A percentile compares a stretch with the other conserved stretches of the same genome.
Evolutionary conservation across 2,329 filamentous ascomycete species (phyloP).

Genomic region (Botrytis deweyae): DNA sequence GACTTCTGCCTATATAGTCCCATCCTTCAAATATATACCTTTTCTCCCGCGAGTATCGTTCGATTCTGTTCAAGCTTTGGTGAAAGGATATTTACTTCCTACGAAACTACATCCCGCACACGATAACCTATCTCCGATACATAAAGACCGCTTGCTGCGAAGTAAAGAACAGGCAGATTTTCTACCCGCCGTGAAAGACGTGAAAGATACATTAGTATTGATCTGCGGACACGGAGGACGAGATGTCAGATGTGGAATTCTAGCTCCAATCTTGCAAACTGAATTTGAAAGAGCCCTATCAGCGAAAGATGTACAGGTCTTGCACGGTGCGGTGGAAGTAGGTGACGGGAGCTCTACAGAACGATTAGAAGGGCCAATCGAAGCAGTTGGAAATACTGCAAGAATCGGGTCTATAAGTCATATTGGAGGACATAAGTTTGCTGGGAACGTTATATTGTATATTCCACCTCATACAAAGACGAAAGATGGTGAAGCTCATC

Average conservation of each 20-base stretch:
- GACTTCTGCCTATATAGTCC: constrained; percentile 73
- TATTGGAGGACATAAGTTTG: constrained; percentile 82
- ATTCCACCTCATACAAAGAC: constrained; percentile 57
- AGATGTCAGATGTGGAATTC: constrained; percentile 77
- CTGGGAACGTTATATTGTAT: constrained; percentile 81
- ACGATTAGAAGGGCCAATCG: constrained; percentile 46
- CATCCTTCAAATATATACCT: constrained; percentile 78
- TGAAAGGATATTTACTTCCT: constrained; percentile 66
- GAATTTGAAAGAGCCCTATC: constrained; percentile 67
- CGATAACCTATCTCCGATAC: constrained; percentile 55
- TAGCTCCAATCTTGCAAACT: constrained; percentile 69
- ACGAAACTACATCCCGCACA: constrained; percentile 61
- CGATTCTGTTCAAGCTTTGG: constrained; percentile 55
- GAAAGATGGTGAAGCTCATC: constrained; percentile 48
- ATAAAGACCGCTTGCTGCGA: constrained; percentile 52
- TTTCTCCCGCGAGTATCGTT: constrained; percentile 63
- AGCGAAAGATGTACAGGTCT: constrained; percentile 50
- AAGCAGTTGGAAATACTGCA: constrained; percentile 43
- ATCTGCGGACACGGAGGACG: constrained; percentile 85
- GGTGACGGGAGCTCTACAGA: constrained; percentile 26
- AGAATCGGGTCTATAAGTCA: constrained; percentile 73
- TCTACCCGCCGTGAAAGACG: constrained; percentile 58
- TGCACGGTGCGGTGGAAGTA: constrained; percentile 45
- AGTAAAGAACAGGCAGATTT: constrained; percentile 53
- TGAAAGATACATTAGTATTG: constrained; percentile 70